Conservation (phyloP, 768 basidiomycete species). For the Hysterangium stoloniferum region DNA sequence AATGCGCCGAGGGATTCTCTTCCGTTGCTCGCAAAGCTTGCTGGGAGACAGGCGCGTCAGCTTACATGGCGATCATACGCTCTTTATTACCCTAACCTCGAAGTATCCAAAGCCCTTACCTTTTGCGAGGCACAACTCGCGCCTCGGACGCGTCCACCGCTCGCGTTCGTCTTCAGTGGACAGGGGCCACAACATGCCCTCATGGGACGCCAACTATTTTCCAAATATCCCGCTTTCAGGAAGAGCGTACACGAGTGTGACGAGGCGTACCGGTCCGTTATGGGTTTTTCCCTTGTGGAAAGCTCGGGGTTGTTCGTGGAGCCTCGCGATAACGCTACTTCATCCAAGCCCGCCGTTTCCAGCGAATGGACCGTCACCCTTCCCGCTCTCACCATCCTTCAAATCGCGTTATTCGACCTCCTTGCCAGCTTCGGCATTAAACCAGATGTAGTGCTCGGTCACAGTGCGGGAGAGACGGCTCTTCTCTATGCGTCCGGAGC, state of each 20-base stretch:
- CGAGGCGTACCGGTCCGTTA: slow-evolving; percentile 22
- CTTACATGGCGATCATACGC: slow-evolving; percentile 18
- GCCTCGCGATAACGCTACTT: slow-evolving; percentile 6
- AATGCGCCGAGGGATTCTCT: neutral
- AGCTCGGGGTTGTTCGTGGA: slow-evolving; percentile 31
- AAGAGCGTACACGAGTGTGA: slow-evolving; percentile 33
- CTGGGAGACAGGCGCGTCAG: slow-evolving; percentile 15
- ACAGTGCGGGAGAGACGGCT: slow-evolving; percentile 43
- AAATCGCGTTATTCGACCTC: slow-evolving; percentile 39
- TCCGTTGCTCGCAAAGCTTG: slow-evolving; percentile 7
- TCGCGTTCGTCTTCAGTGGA: slow-evolving; percentile 34
- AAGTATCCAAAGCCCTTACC: neutral
- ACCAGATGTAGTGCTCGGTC: slow-evolving; percentile 35
- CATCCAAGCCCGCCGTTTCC: slow-evolving; percentile 4
- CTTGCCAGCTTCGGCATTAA: slow-evolving; percentile 27
- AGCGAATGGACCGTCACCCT: slow-evolving; percentile 29
- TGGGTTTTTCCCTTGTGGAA: slow-evolving; percentile 31
- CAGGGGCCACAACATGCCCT: slow-evolving; percentile 33
- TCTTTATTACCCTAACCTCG: slow-evolving; percentile 1
- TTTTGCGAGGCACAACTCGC: slow-evolving; percentile 25
- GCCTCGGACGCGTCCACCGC: slow-evolving; percentile 20
- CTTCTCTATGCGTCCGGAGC: slow-evolving; percentile 38
- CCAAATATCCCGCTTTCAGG: slow-evolving; percentile 29
- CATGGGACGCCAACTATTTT: slow-evolving; percentile 31
- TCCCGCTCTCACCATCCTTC: slow-evolving; percentile 36